These are phyloP conservation scores for Beauveria medogensis DNA, from an alignment of 2,329 filamentous ascomycete genomes.

Conservation along the genomic window DNA sequence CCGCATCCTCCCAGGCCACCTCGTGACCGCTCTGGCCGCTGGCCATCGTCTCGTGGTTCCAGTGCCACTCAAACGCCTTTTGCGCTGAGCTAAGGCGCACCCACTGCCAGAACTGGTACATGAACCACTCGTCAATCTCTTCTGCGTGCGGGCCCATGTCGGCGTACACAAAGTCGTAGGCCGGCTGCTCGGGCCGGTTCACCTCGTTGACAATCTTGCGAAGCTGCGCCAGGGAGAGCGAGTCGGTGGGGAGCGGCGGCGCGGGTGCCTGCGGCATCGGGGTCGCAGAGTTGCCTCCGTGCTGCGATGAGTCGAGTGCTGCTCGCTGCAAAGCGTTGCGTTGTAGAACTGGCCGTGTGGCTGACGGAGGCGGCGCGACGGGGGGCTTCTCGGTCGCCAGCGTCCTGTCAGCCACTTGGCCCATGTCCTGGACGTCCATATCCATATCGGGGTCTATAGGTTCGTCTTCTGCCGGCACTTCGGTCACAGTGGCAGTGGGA, in stretches of 20 bases:
- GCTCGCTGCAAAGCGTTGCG: slow-evolving; percentile 22
- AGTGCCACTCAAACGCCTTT: slow-evolving; percentile 68
- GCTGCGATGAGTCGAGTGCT: slow-evolving; percentile 15
- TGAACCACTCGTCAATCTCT: slow-evolving; percentile 97
- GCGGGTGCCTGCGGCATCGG: slow-evolving; percentile 21
- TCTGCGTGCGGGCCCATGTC: slow-evolving; percentile 69
- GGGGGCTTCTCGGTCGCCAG: slow-evolving; percentile 30
- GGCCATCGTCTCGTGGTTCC: slow-evolving; percentile 43
- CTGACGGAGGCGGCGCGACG: slow-evolving; percentile 21
- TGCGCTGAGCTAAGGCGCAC: slow-evolving; percentile 68
- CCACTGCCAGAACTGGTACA: slow-evolving; percentile 81
- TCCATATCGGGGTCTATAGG: background rate
- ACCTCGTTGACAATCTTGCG: slow-evolving; percentile 66
- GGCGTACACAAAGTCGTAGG: slow-evolving; percentile 80
- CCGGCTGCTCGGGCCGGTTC: slow-evolving; percentile 57
- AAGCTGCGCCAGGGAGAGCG: slow-evolving; percentile 66
- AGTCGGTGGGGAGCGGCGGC: slow-evolving; percentile 49
- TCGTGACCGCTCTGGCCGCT: slow-evolving; percentile 13
- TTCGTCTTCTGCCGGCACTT: background rate
- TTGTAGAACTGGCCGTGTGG: slow-evolving; percentile 20
- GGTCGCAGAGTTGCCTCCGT: slow-evolving; percentile 15
- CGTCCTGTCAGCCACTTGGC: slow-evolving; percentile 25
- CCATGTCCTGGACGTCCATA: slow-evolving; percentile 24
- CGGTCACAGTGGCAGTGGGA: background rate
- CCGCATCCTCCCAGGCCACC: slow-evolving; percentile 57